Percentiles rank a stretch among this genome's conserved stretches.
phyloP scores from a whole-genome alignment of 768 basidiomycete species.

The Holtermanniella nyarrowii region DNA sequence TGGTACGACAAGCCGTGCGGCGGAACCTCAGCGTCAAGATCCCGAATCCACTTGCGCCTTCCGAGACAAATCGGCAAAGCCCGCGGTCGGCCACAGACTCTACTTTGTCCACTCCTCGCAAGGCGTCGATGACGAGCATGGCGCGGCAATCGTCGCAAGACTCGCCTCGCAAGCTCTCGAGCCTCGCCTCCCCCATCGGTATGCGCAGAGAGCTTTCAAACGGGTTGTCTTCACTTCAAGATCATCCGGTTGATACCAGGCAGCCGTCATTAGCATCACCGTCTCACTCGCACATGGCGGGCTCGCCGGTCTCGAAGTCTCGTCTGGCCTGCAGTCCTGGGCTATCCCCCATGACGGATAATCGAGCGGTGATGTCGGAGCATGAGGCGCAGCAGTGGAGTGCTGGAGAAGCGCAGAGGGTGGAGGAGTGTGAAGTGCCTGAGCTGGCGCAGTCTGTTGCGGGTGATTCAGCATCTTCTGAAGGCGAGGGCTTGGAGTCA shows the following conservation, averaged over 20 bases:
- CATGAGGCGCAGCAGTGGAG: too few relatives aligned
- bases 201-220: not conserved
- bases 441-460: constrained; percentile 26
- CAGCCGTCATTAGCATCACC: too few relatives aligned
- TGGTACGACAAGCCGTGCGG: constrained; percentile 24
- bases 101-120: not conserved
- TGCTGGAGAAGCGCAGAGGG: not conserved
- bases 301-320: too few relatives aligned
- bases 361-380: too few relatives aligned
- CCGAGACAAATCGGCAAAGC: not conserved
- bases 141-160: not conserved
- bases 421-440: constrained; percentile 12
- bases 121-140: not conserved
- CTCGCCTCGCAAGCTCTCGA: not conserved
- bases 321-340: too few relatives aligned
- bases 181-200: not conserved
- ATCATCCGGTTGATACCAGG: not conserved
- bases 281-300: too few relatives aligned
- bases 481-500: constrained; percentile 21
- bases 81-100: not conserved
- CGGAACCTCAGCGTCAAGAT: constrained; percentile 20
- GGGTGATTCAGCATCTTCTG: constrained; percentile 24
- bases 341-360: too few relatives aligned
- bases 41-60: constrained; percentile 11
- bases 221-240: not conserved